Evolutionary conservation across 306 rosid genomes (phyloP), one percentile per base, ranked within the genome.

Genomic region (Vigna angularis): DNA sequence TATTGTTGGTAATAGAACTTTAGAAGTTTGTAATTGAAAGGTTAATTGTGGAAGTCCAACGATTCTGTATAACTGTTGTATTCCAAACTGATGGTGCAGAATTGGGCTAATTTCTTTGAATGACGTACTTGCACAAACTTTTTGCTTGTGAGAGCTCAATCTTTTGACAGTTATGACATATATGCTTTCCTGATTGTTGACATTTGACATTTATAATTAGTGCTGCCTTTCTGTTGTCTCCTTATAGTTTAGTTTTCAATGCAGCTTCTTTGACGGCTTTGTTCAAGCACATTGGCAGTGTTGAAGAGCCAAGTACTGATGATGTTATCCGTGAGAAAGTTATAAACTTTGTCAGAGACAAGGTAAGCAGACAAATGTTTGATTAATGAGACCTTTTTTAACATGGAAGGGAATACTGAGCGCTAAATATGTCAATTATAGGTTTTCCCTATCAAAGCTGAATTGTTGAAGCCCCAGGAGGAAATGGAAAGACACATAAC

Each of bases 401-500:
- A 59, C 47, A 50, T 36, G 68, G 4, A 52, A 75, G 57, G 51
- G 24, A 59, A 73, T 61, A 65, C 81, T 70, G 55, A 59, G 70
- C 51, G 69, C 80, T 86, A 56, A 73, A 63, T 69, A 55, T 74
- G 72, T 86, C 12, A 17, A 65, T 48, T 71, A 73, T 82, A 95
- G 99, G 97, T 95, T 72, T 93, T 95, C 72, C 94, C 99, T 72
- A 82, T 90, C 40, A 95, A 93, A 88, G 83, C 85, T 48, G 99
- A 95, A 85, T 88, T 95, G 58, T 74, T 95, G 86, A 95, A 91
- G 85, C 99, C 98, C 70, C 96, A 80, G 47, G 98, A 93, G 80
- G 98, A 93, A 85, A 95, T 93, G 99, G 98, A 95, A 86, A 90
- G 97, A 76, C 97, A 95, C 80, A 95, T 95, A 79, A 95, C 99